Conservation (phyloP, 176 grass and related monocot genomes). For the Oryza officinalis region DNA sequence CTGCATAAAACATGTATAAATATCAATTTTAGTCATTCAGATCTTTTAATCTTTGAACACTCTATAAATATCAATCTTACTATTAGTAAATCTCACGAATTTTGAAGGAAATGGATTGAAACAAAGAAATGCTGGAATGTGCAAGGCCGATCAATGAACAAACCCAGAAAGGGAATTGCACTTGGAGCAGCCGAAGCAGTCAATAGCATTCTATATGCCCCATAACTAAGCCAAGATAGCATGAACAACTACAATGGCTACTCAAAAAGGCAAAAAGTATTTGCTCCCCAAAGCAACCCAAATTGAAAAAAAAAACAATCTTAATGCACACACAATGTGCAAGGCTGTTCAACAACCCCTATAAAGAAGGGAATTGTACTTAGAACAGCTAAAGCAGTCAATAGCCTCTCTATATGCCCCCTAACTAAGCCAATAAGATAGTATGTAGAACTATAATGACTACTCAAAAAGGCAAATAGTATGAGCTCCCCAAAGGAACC, state of each 20-base stretch:
- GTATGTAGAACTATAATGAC: conserved; percentile 15
- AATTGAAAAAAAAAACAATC: background rate
- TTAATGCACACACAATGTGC: conserved; percentile 1
- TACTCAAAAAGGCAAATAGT: conserved; percentile 42
- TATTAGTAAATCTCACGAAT: background rate
- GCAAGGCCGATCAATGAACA: conserved; percentile 33
- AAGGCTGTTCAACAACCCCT: conserved; percentile 25
- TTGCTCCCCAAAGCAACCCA: background rate
- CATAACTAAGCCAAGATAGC: conserved; percentile 45
- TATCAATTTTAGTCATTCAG: background rate
- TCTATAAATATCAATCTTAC: background rate
- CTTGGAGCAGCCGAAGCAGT: background rate
- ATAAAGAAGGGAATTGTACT: background rate
- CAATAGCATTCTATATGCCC: conserved; percentile 30
- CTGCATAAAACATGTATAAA: no score
- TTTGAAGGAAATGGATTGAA: background rate
- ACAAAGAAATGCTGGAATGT: background rate
- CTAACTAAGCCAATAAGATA: conserved; percentile 48
- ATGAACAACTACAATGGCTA: conserved; percentile 33
- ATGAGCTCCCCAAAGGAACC: no score
- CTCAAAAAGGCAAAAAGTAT: conserved; percentile 31
- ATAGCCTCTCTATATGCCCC: conserved; percentile 23
- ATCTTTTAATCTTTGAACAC: background rate
- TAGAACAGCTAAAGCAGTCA: conserved; percentile 5
- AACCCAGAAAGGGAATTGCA: background rate